Conservation (phyloP, 345 rosid genomes). For the Rhodamnia rubescens region DNA sequence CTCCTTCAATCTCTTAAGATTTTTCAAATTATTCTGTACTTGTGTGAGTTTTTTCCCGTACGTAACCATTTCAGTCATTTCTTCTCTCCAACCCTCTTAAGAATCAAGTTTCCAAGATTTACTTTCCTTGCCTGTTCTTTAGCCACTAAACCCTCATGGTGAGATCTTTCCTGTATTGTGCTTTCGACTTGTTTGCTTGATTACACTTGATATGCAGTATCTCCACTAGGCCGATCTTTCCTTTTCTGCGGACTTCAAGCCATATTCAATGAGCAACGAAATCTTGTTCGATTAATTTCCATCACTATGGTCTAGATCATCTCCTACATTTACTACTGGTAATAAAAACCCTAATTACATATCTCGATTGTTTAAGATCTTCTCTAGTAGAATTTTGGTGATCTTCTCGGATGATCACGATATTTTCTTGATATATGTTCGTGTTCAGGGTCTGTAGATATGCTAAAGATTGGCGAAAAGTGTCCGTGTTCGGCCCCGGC, state of each 20-base stretch:
- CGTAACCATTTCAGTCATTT: background rate
- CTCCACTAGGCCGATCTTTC: background rate
- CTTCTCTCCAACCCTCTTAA: background rate
- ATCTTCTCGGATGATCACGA: background rate
- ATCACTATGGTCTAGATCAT: background rate
- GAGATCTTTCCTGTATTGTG: background rate
- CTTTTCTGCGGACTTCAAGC: background rate
- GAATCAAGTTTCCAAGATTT: background rate
- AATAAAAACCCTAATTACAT: background rate
- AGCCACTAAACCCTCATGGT: background rate
- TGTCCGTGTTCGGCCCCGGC: background rate
- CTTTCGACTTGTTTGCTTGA: background rate
- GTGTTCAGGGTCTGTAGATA: background rate
- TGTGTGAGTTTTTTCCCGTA: background rate
- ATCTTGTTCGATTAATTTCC: background rate
- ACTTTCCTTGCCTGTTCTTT: background rate
- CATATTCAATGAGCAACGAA: background rate
- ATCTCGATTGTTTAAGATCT: background rate
- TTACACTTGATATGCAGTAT: background rate
- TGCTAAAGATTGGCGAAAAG: background rate
- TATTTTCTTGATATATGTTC: background rate
- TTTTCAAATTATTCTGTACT: background rate
- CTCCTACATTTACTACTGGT: background rate
- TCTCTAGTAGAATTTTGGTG: background rate
- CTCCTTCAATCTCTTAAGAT: background rate